phyloP scores from a whole-genome alignment of 495 filamentous ascomycete species.

The Penicillium pancosmium region DNA sequence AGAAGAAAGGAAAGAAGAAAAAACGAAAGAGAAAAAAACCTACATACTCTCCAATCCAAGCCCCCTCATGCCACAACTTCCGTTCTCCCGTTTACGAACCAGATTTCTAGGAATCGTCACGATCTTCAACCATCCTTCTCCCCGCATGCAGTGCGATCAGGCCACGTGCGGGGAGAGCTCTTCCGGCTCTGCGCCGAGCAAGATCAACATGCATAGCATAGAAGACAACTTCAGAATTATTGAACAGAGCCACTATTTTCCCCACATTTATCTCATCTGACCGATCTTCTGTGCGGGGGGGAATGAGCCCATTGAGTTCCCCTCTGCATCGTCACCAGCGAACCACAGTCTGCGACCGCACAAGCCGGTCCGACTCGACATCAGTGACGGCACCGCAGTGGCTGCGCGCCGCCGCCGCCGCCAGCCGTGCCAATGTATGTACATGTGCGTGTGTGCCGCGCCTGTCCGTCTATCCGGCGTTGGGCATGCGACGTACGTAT shows the following conservation, averaged over 20 bases:
- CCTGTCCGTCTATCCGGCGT: background rate
- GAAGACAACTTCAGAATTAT: background rate
- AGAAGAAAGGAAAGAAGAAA: background rate
- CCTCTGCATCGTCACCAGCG: background rate
- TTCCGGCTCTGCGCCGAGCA: slow-evolving; percentile 1
- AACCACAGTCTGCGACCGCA: background rate
- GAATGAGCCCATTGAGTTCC: slow-evolving; percentile 2
- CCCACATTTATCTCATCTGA: slow-evolving; percentile 16
- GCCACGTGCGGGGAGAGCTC: slow-evolving; percentile 1
- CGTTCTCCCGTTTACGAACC: background rate
- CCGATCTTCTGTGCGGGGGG: slow-evolving; percentile 10
- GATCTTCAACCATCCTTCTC: background rate
- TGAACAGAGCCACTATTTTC: background rate
- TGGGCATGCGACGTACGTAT: background rate
- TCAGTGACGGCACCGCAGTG: background rate
- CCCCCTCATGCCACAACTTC: background rate
- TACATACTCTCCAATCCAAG: too few relatives aligned
- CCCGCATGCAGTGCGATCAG: background rate
- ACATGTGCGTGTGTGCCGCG: background rate
- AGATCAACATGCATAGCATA: slow-evolving; percentile 5
- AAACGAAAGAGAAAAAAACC: too few relatives aligned
- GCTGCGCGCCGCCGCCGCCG: background rate
- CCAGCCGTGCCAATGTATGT: background rate
- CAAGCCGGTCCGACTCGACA: background rate
- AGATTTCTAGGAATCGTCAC: background rate